phyloP scores from a whole-genome alignment of 495 filamentous ascomycete genomes.

The Podospora sp. region DNA sequence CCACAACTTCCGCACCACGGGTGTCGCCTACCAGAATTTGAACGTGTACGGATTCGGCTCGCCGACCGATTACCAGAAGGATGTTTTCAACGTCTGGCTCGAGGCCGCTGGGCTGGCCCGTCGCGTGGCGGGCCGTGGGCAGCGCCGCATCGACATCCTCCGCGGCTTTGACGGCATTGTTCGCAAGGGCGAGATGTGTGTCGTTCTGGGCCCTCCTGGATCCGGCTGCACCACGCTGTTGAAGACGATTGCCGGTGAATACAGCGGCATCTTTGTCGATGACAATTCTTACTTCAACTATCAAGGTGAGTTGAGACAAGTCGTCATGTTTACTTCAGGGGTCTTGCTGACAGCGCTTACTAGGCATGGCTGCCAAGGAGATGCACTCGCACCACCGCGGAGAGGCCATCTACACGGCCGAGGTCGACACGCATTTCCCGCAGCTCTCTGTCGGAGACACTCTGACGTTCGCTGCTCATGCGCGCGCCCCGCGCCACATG shows the following conservation, averaged over 20 bases:
- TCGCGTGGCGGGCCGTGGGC: slow-evolving; percentile 50
- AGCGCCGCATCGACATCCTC: slow-evolving; percentile 74
- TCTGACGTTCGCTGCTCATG: slow-evolving; percentile 71
- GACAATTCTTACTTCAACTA: slow-evolving; percentile 71
- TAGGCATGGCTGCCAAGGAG: slow-evolving; percentile 56
- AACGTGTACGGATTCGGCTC: slow-evolving; percentile 77
- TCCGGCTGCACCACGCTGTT: slow-evolving; percentile 78
- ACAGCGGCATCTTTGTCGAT: slow-evolving; percentile 69
- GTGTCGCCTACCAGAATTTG: slow-evolving; percentile 63
- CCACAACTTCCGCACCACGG: slow-evolving; percentile 50
- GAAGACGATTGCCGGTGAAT: slow-evolving; percentile 78
- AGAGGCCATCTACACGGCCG: slow-evolving; percentile 80
- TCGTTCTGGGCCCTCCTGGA: slow-evolving; percentile 78
- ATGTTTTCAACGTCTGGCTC: slow-evolving; percentile 66
- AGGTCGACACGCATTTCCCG: slow-evolving; percentile 83
- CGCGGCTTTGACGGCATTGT: slow-evolving; percentile 80
- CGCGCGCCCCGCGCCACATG: slow-evolving; percentile 65
- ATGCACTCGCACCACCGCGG: slow-evolving; percentile 73
- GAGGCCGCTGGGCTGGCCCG: slow-evolving; percentile 51
- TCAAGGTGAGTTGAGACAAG: slow-evolving; percentile 50
- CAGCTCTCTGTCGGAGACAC: slow-evolving; percentile 79
- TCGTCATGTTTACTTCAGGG: neutral
- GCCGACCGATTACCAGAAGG: slow-evolving; percentile 80
- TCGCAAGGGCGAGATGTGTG: slow-evolving; percentile 74
- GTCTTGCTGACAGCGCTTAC: slow-evolving; percentile 20